Evolutionary conservation across 106 monocot genomes (phyloP).

Genomic region (Platanthera guangdongensis): DNA sequence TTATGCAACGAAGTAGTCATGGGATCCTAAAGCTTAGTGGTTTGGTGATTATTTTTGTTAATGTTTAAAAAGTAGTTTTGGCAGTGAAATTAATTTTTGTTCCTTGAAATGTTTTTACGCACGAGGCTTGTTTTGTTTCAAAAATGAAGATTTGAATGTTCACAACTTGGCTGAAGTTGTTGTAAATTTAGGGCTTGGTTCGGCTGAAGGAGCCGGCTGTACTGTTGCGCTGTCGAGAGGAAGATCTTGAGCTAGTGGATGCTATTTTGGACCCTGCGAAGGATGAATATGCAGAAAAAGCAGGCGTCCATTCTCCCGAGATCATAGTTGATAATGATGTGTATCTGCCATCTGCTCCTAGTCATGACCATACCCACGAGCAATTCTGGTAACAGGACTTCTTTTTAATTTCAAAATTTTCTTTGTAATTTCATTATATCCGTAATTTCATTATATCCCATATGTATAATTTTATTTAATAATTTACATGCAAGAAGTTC

Average conservation of each 20-base stretch:
- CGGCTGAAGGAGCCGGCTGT: constrained; percentile 86
- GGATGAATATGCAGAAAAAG: constrained; percentile 66
- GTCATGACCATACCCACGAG: constrained; percentile 38
- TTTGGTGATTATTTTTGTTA: neutral
- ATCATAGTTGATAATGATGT: constrained; percentile 45
- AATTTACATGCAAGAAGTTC: neutral
- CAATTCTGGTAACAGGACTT: constrained; percentile 47
- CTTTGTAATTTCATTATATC: neutral
- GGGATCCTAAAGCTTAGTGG: neutral
- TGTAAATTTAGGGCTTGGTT: constrained; percentile 58
- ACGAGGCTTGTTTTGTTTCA: neutral
- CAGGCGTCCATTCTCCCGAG: constrained; percentile 58
- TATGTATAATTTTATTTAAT: neutral
- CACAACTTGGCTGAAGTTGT: neutral
- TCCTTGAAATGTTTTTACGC: neutral
- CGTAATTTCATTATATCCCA: neutral
- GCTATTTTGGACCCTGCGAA: constrained; percentile 50
- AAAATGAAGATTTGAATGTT: neutral
- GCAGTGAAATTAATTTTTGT: neutral
- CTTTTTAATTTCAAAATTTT: neutral
- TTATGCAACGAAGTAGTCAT: neutral
- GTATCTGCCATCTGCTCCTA: constrained; percentile 63
- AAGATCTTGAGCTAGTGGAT: constrained; percentile 49
- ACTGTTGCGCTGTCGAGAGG: constrained; percentile 65
- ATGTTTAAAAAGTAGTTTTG: neutral